Evolutionary conservation across 192 early-diverging fungal species (phyloP).

Genomic region (Mortierella antarctica): DNA sequence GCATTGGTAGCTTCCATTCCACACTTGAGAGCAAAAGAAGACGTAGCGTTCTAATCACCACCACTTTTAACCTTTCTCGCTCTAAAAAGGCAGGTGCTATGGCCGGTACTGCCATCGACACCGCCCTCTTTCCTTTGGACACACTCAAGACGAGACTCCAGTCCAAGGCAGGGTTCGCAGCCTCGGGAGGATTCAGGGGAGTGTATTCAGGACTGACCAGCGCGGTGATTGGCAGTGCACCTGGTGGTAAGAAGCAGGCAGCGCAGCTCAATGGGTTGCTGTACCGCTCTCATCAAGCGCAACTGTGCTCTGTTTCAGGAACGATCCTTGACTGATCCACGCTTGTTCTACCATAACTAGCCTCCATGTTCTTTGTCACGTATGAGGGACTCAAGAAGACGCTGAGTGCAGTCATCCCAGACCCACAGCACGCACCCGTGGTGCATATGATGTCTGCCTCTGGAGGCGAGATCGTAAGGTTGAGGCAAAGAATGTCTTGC

Average conservation of each 20-base stretch:
- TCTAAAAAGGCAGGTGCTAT: conserved; percentile 78
- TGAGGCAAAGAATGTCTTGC: neutral
- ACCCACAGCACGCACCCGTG: conserved; percentile 66
- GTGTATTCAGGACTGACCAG: conserved; percentile 92
- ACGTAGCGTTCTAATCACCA: neutral
- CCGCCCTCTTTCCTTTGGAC: conserved; percentile 94
- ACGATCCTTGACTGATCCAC: neutral
- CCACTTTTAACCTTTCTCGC: neutral
- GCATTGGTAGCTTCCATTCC: too few species aligned
- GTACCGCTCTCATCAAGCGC: neutral
- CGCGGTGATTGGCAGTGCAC: conserved; percentile 94
- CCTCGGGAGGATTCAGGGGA: conserved; percentile 88
- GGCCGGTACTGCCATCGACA: conserved; percentile 94
- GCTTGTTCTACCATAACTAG: conserved; percentile 42
- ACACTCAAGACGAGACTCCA: conserved; percentile 98
- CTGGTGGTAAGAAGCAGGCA: conserved; percentile 65
- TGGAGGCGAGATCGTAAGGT: conserved; percentile 85
- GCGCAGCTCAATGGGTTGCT: neutral
- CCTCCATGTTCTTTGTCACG: conserved; percentile 90
- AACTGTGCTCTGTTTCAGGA: neutral
- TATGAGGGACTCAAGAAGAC: conserved; percentile 86
- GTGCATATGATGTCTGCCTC: conserved; percentile 93
- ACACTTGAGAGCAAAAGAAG: too few species aligned
- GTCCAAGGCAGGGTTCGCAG: conserved; percentile 83
- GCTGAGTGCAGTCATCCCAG: conserved; percentile 51